Conservation (phyloP, 2,329 filamentous ascomycete species). For the Xylariales sp. region DNA sequence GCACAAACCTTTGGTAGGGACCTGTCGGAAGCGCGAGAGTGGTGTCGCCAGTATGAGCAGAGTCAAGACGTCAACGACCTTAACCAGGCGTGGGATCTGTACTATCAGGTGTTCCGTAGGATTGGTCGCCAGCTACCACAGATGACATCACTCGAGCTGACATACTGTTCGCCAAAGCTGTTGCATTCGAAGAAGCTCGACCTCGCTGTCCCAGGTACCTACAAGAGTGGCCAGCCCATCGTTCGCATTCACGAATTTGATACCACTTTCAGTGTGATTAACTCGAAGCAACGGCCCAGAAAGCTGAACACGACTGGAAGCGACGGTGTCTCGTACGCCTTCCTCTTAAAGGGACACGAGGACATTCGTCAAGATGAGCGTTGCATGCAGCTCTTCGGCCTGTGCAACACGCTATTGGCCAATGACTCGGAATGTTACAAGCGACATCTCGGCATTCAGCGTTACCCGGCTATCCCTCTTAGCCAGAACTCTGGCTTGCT, state of each 20-base stretch:
- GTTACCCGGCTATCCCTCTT: conserved; percentile 92
- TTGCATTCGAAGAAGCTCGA: conserved; percentile 82
- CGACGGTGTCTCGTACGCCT: conserved; percentile 82
- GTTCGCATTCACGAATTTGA: conserved; percentile 88
- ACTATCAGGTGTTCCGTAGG: conserved; percentile 96
- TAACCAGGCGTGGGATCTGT: conserved; percentile 98
- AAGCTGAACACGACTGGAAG: conserved; percentile 86
- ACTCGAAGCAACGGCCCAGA: conserved; percentile 91
- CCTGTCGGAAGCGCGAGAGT: conserved; percentile 89
- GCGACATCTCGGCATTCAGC: conserved; percentile 91
- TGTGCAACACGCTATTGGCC: conserved; percentile 91
- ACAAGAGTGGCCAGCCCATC: conserved; percentile 71
- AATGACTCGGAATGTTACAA: conserved; percentile 97
- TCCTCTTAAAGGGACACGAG: conserved; percentile 96
- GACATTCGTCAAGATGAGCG: conserved; percentile 98
- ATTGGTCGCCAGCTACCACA: conserved; percentile 92
- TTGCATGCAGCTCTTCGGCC: conserved; percentile 98
- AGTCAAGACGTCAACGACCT: conserved; percentile 91
- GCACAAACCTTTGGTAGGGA: conserved; percentile 96
- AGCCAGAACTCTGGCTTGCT: conserved; percentile 94
- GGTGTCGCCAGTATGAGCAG: conserved; percentile 86
- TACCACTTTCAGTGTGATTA: conserved; percentile 83
- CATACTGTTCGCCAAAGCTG: conserved; percentile 94
- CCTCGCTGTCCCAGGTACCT: conserved; percentile 92
- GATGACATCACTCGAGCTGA: conserved; percentile 85